A percentile compares a stretch with the other conserved stretches of the same genome.
Evolutionary conservation across 2,329 filamentous ascomycete species (phyloP).

Genomic region (Cladorrhinum sp.): DNA sequence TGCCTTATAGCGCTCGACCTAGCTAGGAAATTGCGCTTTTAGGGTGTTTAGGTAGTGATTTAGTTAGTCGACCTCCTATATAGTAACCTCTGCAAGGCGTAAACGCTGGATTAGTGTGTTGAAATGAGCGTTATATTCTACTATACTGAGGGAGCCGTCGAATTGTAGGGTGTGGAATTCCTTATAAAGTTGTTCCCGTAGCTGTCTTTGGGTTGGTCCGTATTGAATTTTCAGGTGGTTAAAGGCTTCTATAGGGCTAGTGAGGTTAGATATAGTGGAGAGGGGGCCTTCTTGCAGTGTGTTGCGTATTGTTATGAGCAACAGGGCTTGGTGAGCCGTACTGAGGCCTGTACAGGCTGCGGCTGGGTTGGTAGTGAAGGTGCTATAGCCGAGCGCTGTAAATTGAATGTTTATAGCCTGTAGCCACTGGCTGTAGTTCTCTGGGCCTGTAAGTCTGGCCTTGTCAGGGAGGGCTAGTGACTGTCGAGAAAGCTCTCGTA

Average conservation of each 20-base stretch:
- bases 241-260: background rate
- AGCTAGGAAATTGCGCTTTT: background rate
- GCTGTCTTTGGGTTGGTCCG: background rate
- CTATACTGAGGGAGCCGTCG: no score
- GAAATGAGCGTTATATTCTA: background rate
- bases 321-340: background rate
- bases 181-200: conserved; percentile 12
- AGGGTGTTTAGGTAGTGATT: no score
- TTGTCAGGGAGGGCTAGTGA: background rate
- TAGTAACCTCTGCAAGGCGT: background rate
- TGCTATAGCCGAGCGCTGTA: no score
- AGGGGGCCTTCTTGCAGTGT: background rate
- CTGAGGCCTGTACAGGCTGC: no score
- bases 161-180: no score
- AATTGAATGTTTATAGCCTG: no score
- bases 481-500: background rate
- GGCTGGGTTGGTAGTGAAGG: no score
- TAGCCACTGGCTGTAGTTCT: conserved; percentile 1
- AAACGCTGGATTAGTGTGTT: background rate
- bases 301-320: background rate
- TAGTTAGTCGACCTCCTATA: background rate
- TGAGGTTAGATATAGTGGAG: background rate
- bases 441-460: background rate
- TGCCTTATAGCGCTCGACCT: background rate
- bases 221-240: background rate